A percentile compares a stretch with the other conserved stretches of the same genome.
These are phyloP conservation scores for Chaetomium sp. DNA, from an alignment of 2,329 filamentous ascomycete species.

Conservation along the genomic window DNA sequence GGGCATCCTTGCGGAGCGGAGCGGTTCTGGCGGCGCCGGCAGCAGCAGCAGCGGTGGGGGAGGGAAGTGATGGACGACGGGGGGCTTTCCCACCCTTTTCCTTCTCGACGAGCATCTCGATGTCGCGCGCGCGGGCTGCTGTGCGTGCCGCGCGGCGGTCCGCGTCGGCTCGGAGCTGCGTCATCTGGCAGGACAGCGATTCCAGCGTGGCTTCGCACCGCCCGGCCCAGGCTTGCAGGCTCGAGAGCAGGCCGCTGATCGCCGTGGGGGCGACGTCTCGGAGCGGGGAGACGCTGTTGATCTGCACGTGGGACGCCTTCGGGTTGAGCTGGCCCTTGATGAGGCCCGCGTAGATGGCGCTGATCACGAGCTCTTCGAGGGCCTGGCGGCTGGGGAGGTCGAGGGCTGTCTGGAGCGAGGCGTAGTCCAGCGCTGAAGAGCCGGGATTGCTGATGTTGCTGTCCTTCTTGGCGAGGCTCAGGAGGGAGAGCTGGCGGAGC, in stretches of 20 bases:
- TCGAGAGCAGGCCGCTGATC: constrained; percentile 67
- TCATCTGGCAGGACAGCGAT: constrained; percentile 76
- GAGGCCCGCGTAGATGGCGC: constrained; percentile 83
- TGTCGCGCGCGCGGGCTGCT: constrained; percentile 49
- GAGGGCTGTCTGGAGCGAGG: constrained; percentile 65
- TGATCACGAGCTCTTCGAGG: constrained; percentile 84
- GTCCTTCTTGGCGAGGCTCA: constrained; percentile 73
- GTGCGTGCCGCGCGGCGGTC: constrained; percentile 55
- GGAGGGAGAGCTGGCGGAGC: constrained; percentile 85
- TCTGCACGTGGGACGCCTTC: constrained; percentile 69
- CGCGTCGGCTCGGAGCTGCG: constrained; percentile 62
- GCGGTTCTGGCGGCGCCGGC: not conserved
- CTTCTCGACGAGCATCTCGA: constrained; percentile 54
- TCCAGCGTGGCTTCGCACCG: constrained; percentile 74
- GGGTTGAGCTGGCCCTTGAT: constrained; percentile 83
- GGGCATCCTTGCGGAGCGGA: not conserved
- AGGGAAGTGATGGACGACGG: not conserved
- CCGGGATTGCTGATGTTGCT: constrained; percentile 40
- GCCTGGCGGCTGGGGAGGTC: constrained; percentile 66
- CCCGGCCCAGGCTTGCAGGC: constrained; percentile 74
- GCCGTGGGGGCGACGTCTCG: constrained; percentile 80
- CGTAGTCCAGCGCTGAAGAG: constrained; percentile 65
- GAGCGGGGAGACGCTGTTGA: constrained; percentile 79
- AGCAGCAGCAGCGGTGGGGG: not conserved
- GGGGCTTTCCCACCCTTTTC: constrained; percentile 37